A percentile compares a stretch with the other conserved stretches of the same genome.
Evolutionary conservation across 108 stramenopile species (phyloP).

Genomic region (Fragilaria crotonensis): DNA sequence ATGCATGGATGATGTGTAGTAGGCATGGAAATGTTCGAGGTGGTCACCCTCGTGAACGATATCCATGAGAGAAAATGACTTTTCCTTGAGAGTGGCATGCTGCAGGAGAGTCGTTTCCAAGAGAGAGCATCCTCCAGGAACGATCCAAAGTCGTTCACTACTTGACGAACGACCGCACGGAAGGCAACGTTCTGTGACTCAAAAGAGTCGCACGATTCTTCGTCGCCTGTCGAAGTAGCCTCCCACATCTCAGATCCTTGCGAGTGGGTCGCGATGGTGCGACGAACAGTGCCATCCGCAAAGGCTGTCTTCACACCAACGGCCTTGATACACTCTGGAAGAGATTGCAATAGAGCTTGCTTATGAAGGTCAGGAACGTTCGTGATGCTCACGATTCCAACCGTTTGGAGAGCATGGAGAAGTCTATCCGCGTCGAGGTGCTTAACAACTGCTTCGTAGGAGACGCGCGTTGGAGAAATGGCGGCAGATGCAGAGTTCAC

Average conservation of each 20-base stretch:
- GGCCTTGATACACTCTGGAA: conserved; percentile 6
- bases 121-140: neutral
- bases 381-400: conserved; percentile 32
- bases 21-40: conserved; percentile 82
- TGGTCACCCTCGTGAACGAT: conserved; percentile 57
- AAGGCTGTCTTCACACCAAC: conserved; percentile 11
- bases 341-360: conserved; percentile 5
- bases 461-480: conserved; percentile 3
- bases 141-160: conserved; percentile 15
- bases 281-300: conserved; percentile 27
- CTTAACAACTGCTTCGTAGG: conserved; percentile 7
- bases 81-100: conserved; percentile 2
- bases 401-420: conserved; percentile 13
- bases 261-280: conserved; percentile 29
- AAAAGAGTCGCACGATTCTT: conserved; percentile 19
- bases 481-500: neutral
- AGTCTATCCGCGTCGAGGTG: neutral
- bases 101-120: neutral
- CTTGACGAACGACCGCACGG: conserved; percentile 11
- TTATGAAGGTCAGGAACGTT: conserved; percentile 8
- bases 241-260: neutral
- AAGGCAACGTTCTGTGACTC: conserved; percentile 8
- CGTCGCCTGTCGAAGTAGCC: neutral
- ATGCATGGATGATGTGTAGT: conserved; percentile 37
- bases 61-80: conserved; percentile 28